Base-by-base conservation (phyloP, 2,329 filamentous ascomycete species). In the Venturia carpophila region DNA sequence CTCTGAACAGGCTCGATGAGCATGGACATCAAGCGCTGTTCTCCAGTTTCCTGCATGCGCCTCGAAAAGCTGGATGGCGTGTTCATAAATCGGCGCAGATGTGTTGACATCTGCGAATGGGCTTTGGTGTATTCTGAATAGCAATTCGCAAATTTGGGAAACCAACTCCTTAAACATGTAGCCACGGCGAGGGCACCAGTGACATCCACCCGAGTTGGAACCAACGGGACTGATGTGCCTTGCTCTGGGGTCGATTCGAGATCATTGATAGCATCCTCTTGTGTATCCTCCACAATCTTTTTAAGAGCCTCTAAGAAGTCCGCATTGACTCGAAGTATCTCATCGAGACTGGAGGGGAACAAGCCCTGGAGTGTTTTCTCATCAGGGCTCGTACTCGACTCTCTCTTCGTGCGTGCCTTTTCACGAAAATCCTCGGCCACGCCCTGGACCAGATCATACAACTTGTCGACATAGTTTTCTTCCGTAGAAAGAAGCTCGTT, bases 1-100 rank as follows among this genome's bases (percentile, higher is more conserved):
- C 94, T 84, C 75, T 99, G 94, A 0, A 99, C 92, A 2, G 94
- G 94, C 76, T 99, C 94, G 74, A 99, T 99, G 64, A 99, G 83
- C 68, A 94, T 84, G 3, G 94, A 97, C 61, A 91, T 92, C 64
- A 97, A 83, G 66, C 87, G 85, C 77, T 99, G 94, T 74, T 97
- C 94, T 65, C 94, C 93, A 2, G 89, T 89, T 68, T 92, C 86
- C 63, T 90, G 85, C 3, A 97, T 85, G 58, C 90, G 82, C 69
- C 89, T 87, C 2, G 89, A 88, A 73, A 96, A 93, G 71, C 88
- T 92, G 1, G 92, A 93, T 67, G 89, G 87, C 65, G 87, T 86
- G 70, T 80, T 89, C 67, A 94, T 82, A 70, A 96, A 91, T 1
- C 83, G 82, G 69, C 89, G 91, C 64, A 97, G 83, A 19, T 93